Evolutionary conservation across 2,329 filamentous ascomycete genomes (phyloP).

Genomic region (Akanthomyces muscarius): DNA sequence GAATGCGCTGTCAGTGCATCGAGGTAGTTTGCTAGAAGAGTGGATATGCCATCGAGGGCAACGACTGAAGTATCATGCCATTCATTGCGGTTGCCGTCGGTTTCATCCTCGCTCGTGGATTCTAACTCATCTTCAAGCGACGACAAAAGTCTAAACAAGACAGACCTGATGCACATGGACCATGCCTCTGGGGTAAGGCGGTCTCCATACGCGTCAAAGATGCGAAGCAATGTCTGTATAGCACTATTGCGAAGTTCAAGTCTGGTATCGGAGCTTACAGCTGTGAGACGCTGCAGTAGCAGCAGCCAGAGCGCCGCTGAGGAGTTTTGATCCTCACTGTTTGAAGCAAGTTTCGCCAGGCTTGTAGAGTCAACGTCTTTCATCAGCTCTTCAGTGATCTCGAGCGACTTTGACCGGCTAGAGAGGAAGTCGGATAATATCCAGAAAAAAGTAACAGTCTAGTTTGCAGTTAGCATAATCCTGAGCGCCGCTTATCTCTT

Average conservation of each 20-base stretch:
- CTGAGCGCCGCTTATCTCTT: not conserved
- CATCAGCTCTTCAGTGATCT: constrained; percentile 55
- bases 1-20: constrained; percentile 63
- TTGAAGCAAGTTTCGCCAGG: constrained; percentile 54
- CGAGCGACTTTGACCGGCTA: constrained; percentile 52
- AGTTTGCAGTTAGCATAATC: constrained; percentile 18
- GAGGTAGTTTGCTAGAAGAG: constrained; percentile 71
- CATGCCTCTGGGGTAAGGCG: constrained; percentile 73
- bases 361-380: constrained; percentile 48
- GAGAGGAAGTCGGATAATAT: constrained; percentile 86
- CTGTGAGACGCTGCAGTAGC: constrained; percentile 65
- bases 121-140: constrained; percentile 60
- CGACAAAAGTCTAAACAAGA: constrained; percentile 74
- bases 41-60: constrained; percentile 68
- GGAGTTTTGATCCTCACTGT: constrained; percentile 56
- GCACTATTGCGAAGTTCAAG: constrained; percentile 80
- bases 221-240: constrained; percentile 84
- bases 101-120: constrained; percentile 33
- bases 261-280: constrained; percentile 66
- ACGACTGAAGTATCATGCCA: constrained; percentile 75
- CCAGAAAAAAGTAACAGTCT: constrained; percentile 95
- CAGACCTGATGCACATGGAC: constrained; percentile 75
- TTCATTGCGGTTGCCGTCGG: constrained; percentile 46
- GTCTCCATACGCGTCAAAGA: constrained; percentile 87
- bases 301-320: constrained; percentile 76